These are phyloP conservation scores for Moesziomyces globuligerus DNA, from an alignment of 1,284 basidiomycete genomes.

Conservation along the genomic window DNA sequence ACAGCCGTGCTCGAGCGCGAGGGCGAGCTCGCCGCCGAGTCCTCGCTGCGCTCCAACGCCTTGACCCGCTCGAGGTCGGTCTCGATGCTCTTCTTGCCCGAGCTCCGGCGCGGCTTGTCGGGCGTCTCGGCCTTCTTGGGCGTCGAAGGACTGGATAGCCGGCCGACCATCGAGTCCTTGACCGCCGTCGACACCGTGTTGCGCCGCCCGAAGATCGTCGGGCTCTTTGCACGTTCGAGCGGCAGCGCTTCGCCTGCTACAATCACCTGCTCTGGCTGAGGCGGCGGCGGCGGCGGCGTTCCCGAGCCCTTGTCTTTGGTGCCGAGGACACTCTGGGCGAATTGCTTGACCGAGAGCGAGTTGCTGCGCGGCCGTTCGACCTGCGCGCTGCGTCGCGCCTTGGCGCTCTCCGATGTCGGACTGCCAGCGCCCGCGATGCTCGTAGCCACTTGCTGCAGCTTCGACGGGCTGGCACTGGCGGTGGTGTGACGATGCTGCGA, in stretches of 20 bases:
- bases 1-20: conserved; percentile 7
- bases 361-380: conserved; percentile 52
- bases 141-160: conserved; percentile 37
- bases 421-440: conserved; percentile 14
- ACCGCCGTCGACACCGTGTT: conserved; percentile 42
- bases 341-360: conserved; percentile 51
- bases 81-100: conserved; percentile 33
- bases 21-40: conserved; percentile 23
- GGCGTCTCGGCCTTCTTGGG: conserved; percentile 29
- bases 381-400: conserved; percentile 22
- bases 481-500: conserved; percentile 43
- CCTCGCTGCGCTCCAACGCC: conserved; percentile 23
- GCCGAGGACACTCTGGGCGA: conserved; percentile 43
- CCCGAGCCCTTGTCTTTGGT: conserved; percentile 32
- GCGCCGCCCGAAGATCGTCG: conserved; percentile 47
- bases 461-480: conserved; percentile 30
- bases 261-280: conserved; percentile 25
- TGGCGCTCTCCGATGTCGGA: conserved; percentile 18
- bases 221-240: conserved; percentile 50
- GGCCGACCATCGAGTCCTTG: conserved; percentile 36
- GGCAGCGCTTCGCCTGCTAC: conserved; percentile 46
- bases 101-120: conserved; percentile 35
- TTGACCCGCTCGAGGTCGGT: conserved; percentile 44
- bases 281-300: conserved; percentile 9
- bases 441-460: conserved; percentile 28